A percentile compares a stretch with the other conserved stretches of the same genome.
Conservation (phyloP, 2,329 filamentous ascomycete genomes). For the Seiridium unicorne region DNA sequence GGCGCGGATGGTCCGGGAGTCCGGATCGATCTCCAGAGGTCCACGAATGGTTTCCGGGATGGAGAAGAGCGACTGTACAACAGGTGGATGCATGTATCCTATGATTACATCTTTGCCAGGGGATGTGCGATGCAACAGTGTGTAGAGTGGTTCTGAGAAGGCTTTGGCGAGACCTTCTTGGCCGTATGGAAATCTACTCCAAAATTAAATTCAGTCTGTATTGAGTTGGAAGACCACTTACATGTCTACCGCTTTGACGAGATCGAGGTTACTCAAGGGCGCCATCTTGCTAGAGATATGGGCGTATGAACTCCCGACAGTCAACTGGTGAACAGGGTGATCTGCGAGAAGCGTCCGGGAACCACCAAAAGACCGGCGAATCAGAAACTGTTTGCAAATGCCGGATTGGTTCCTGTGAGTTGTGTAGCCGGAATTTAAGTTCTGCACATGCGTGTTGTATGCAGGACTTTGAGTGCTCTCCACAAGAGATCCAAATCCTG, state of each 20-base stretch:
- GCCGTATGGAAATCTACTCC: slow-evolving; percentile 73
- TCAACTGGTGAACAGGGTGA: no score
- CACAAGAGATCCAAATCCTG: no score
- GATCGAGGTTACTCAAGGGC: slow-evolving; percentile 43
- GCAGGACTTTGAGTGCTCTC: no score
- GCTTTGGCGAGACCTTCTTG: slow-evolving; percentile 50
- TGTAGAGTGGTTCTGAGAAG: slow-evolving; percentile 61
- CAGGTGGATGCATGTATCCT: slow-evolving; percentile 55
- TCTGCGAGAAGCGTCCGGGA: no score
- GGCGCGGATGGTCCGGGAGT: slow-evolving; percentile 61
- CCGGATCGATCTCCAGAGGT: slow-evolving; percentile 59
- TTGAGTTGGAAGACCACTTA: slow-evolving; percentile 32
- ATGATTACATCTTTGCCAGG: slow-evolving; percentile 30
- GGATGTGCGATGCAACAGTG: slow-evolving; percentile 41
- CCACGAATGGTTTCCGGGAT: slow-evolving; percentile 52
- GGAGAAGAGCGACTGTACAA: slow-evolving; percentile 46
- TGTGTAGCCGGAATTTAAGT: no score
- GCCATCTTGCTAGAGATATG: background rate
- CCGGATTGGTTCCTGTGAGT: no score
- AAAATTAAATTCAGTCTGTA: background rate
- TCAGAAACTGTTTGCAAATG: no score
- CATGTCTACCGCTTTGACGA: slow-evolving; percentile 54
- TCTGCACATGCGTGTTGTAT: no score
- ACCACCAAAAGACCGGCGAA: no score
- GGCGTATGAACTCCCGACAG: no score